Conservation (phyloP, 2,329 filamentous ascomycete species). For the Aspergillus niger region DNA sequence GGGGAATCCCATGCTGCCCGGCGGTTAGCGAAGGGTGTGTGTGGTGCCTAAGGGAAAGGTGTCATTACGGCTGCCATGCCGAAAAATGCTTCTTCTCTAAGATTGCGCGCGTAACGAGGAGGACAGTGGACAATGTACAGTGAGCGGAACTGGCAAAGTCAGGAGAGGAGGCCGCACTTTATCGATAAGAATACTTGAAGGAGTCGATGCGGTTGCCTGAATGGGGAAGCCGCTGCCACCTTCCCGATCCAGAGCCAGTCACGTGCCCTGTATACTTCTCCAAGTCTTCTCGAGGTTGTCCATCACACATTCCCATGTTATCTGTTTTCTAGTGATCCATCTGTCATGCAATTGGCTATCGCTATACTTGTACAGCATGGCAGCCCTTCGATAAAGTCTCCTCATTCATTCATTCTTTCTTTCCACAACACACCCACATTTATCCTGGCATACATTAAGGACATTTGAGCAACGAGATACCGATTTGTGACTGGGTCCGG, state of each 20-base stretch:
- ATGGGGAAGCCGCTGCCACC: conserved; percentile 9
- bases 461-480: not conserved
- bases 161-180: not conserved
- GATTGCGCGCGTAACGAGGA: not conserved
- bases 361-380: not conserved
- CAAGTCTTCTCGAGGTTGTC: not conserved
- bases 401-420: not conserved
- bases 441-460: not conserved
- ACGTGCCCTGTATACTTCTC: conserved; percentile 8
- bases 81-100: not conserved
- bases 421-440: not conserved
- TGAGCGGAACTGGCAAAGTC: not conserved
- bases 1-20: conserved; percentile 78
- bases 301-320: too few species aligned
- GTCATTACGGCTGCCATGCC: conserved; percentile 36
- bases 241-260: conserved; percentile 12
- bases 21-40: conserved; percentile 18
- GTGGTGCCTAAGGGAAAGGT: not conserved
- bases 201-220: conserved; percentile 5
- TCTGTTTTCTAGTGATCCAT: not conserved
- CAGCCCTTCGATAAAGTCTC: not conserved
- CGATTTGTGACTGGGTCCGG: not conserved
- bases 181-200: not conserved
- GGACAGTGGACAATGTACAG: not conserved
- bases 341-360: not conserved